A percentile compares a stretch with the other conserved stretches of the same genome.
phyloP scores from a whole-genome alignment of 2,329 filamentous ascomycete species.

The Lizonia empirigonia region DNA sequence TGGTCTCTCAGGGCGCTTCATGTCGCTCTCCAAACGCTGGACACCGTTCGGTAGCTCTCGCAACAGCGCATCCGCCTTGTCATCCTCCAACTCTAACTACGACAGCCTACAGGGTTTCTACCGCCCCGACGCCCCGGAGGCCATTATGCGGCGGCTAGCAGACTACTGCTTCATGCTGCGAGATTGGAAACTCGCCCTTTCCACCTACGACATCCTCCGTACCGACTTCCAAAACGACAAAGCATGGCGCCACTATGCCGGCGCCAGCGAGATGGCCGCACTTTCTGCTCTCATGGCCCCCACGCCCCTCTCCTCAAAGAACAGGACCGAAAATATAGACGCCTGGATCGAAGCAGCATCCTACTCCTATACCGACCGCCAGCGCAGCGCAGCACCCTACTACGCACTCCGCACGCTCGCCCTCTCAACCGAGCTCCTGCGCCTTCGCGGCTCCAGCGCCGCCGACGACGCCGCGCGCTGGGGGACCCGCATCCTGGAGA shows the following conservation, averaged over 20 bases:
- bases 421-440: slow-evolving; percentile 80
- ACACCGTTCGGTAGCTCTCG: slow-evolving; percentile 77
- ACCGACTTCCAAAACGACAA: slow-evolving; percentile 94
- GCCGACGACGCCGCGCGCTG: slow-evolving; percentile 87
- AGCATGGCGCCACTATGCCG: slow-evolving; percentile 94
- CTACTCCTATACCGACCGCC: slow-evolving; percentile 82
- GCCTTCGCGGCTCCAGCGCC: slow-evolving; percentile 76
- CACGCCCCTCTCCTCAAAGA: slow-evolving; percentile 73
- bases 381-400: slow-evolving; percentile 76
- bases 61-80: slow-evolving; percentile 56
- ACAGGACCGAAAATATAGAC: slow-evolving; percentile 79
- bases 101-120: slow-evolving; percentile 81
- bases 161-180: slow-evolving; percentile 97
- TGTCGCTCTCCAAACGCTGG: slow-evolving; percentile 91
- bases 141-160: slow-evolving; percentile 87
- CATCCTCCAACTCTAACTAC: slow-evolving; percentile 70
- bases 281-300: slow-evolving; percentile 81
- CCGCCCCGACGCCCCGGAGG: slow-evolving; percentile 80
- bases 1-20: slow-evolving; percentile 90
- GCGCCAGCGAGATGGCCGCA: slow-evolving; percentile 92
- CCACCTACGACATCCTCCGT: slow-evolving; percentile 87
- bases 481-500: slow-evolving; percentile 78
- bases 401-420: slow-evolving; percentile 79
- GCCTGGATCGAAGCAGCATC: slow-evolving; percentile 87
- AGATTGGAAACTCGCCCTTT: slow-evolving; percentile 91